phyloP scores from a whole-genome alignment of 169 alveolate species.

The Neospora caninum region DNA sequence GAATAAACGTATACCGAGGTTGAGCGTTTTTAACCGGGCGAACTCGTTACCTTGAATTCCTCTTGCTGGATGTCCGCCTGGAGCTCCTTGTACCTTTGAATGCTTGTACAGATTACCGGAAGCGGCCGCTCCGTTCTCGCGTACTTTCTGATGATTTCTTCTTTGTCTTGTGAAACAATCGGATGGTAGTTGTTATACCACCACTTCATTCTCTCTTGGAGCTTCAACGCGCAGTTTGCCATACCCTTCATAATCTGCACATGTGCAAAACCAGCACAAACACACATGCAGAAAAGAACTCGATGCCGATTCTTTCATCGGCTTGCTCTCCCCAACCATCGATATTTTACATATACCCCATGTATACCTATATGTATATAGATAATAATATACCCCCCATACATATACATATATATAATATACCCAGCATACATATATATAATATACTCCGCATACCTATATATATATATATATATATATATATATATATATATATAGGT shows the following conservation, averaged over 20 bases:
- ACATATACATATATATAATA: too few species aligned
- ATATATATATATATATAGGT: too few species aligned
- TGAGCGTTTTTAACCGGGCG: too few species aligned
- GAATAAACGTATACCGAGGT: too few species aligned
- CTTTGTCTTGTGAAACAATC: slow-evolving; percentile 71
- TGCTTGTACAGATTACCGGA: slow-evolving; percentile 70
- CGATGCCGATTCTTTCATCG: too few species aligned
- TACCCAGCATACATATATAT: too few species aligned
- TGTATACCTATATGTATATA: too few species aligned
- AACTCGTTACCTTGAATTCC: slow-evolving; percentile 64
- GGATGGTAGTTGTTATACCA: slow-evolving; percentile 77
- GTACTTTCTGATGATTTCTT: slow-evolving; percentile 69
- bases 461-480: too few species aligned
- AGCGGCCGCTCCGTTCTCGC: slow-evolving; percentile 72
- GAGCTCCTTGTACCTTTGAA: slow-evolving; percentile 74
- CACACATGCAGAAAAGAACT: background rate
- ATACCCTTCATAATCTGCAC: slow-evolving; percentile 35
- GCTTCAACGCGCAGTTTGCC: slow-evolving; percentile 44
- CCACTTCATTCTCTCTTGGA: slow-evolving; percentile 74
- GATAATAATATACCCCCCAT: too few species aligned
- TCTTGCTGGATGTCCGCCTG: slow-evolving; percentile 78
- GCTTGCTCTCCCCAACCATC: too few species aligned
- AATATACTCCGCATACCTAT: too few species aligned
- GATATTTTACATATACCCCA: too few species aligned
- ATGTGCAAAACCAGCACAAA: background rate